Evolutionary conservation across 2,329 filamentous ascomycete species (phyloP), one percentile per base, ranked within the genome.

Genomic region (Onygenales sp.): DNA sequence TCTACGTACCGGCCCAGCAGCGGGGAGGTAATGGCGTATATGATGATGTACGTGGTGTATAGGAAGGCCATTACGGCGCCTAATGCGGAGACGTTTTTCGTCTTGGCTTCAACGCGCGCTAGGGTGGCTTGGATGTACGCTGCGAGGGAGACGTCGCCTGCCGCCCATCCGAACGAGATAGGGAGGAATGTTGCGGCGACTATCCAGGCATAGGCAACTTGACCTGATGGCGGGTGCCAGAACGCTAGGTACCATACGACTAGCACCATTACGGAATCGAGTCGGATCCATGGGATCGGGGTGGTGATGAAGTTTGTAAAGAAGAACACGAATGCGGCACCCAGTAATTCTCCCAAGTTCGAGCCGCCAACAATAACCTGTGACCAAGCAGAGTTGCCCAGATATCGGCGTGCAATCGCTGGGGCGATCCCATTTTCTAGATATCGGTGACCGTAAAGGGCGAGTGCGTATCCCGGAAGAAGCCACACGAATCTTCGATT

Each of bases 31-130:
- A 77, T 70, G 36, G 74, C 74, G 58, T 74, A 77, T 27, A 70
- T 67, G 40, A 76, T 67, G 40, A 78, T 75, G 58, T 78, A 77
- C 6, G 72, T 72, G 6, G 68, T 74, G 61, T 78, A 77, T 4
- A 78, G 65, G 58, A 77, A 76, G 0, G 74, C 73, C 75, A 78
- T 78, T 42, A 78, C 74, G 1, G 76, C 74, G 14, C 73, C 76
- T 2, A 78, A 65, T 0, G 75, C 71, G 2, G 74, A 76, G 2
- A 78, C 73, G 42, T 75, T 71, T 45, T 70, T 67, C 39, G 70
- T 69, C 43, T 72, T 65, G 8, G 65, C 65, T 57, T 77, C 75
- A 31, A 73, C 65, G 27, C 74, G 67, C 0, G 72, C 67, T n/a
- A 78, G 67, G 5, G 72, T 72, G 3, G 75, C 74, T 59, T 78